These are phyloP conservation scores for Backusella tarrabulga DNA, from an alignment of 192 early-diverging fungal species.

Conservation along the genomic window DNA sequence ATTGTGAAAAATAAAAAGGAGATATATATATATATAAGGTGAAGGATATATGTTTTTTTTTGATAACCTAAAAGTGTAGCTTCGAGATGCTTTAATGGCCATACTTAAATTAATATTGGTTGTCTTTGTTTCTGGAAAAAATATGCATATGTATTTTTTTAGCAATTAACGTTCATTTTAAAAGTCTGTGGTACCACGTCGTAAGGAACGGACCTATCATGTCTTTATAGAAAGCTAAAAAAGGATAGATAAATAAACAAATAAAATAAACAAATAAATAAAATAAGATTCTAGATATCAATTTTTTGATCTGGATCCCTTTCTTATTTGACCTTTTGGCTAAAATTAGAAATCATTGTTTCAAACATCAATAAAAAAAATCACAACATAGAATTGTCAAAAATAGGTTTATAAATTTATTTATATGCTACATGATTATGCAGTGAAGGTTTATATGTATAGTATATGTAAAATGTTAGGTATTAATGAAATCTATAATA, in stretches of 20 bases:
- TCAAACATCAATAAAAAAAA: background rate
- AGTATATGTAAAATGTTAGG: background rate
- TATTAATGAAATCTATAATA: slow-evolving; percentile 8
- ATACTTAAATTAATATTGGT: background rate
- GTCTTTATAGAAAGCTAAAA: background rate
- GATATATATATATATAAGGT: background rate
- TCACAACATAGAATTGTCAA: background rate
- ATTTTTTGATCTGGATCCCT: background rate
- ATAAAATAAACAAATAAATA: background rate
- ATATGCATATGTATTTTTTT: background rate
- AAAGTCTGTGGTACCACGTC: background rate
- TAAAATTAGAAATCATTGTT: background rate
- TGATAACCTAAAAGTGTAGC: background rate
- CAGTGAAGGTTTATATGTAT: background rate
- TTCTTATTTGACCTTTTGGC: background rate
- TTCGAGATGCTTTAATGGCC: background rate
- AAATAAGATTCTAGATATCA: background rate
- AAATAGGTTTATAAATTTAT: background rate
- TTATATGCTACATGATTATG: background rate
- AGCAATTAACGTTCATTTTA: background rate
- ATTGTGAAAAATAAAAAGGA: background rate
- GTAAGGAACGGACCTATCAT: background rate
- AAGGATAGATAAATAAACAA: background rate
- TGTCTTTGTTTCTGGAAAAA: background rate
- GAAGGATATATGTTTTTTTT: background rate